Evolutionary conservation across 2,329 filamentous ascomycete species (phyloP).

Genomic region (Calonectria multiphialidica): DNA sequence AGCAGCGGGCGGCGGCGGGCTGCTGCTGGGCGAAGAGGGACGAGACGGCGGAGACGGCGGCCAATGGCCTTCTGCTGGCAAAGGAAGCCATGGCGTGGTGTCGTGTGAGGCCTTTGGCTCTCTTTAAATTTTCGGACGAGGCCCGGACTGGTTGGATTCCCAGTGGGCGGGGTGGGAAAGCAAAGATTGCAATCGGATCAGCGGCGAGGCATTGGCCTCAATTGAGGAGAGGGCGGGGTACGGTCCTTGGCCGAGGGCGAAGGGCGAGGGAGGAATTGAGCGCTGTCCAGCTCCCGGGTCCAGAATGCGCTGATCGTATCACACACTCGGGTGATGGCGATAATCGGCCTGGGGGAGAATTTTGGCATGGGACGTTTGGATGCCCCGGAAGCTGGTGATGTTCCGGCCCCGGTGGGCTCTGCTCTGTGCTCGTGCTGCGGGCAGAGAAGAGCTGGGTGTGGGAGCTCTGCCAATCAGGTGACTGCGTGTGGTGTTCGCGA

Average conservation of each 20-base stretch:
- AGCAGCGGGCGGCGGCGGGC: slow-evolving; percentile 37
- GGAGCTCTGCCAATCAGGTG: slow-evolving; percentile 47
- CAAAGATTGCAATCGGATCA: slow-evolving; percentile 11
- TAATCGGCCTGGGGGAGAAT: slow-evolving; percentile 35
- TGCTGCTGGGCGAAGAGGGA: slow-evolving; percentile 22
- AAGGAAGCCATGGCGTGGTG: slow-evolving; percentile 36
- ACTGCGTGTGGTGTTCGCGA: slow-evolving; percentile 49
- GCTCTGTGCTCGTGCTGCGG: not conserved
- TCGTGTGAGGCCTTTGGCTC: slow-evolving; percentile 9
- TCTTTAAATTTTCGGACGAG: not conserved
- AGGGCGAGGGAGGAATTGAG: slow-evolving; percentile 8
- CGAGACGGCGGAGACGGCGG: slow-evolving; percentile 33
- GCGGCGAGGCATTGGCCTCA: slow-evolving; percentile 39
- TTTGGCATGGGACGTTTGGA: slow-evolving; percentile 30
- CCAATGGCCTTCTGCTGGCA: slow-evolving; percentile 32
- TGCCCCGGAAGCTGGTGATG: slow-evolving; percentile 37
- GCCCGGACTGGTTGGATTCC: not conserved
- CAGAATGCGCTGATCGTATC: slow-evolving; percentile 38
- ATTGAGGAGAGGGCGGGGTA: too few relatives aligned
- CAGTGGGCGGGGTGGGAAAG: not conserved
- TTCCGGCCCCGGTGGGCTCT: slow-evolving; percentile 39
- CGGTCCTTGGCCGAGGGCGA: too few relatives aligned
- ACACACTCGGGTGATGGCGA: slow-evolving; percentile 1
- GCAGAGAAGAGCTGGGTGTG: not conserved
- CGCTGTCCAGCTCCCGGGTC: slow-evolving; percentile 31